Percentiles rank a stretch among this genome's conserved stretches.
Conservation (phyloP, 306 rosid species). For the Cicer cuneatum region DNA sequence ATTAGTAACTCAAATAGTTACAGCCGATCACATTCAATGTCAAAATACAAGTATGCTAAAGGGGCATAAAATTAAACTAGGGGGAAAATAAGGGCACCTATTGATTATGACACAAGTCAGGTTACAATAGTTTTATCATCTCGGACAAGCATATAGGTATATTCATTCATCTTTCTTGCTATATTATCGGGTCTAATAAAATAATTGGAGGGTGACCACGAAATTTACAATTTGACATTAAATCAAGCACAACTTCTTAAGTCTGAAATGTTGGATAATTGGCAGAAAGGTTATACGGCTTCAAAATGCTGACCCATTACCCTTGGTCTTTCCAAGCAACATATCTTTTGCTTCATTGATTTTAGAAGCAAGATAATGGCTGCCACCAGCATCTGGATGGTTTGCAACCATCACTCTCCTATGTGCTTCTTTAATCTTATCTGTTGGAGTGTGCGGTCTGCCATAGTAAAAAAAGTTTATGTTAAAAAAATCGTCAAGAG, state of each 20-base stretch:
- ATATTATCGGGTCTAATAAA: slow-evolving; percentile 16
- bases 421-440: slow-evolving; percentile 86
- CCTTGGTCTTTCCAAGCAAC: slow-evolving; percentile 69
- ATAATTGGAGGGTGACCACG: slow-evolving; percentile 7
- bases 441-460: slow-evolving; percentile 69
- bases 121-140: neutral
- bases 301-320: slow-evolving; percentile 80
- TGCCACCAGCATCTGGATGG: slow-evolving; percentile 97
- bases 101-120: slow-evolving; percentile 13
- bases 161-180: slow-evolving; percentile 9
- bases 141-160: too few species aligned
- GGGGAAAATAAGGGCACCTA: neutral
- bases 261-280: slow-evolving; percentile 11
- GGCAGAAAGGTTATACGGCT: slow-evolving; percentile 7
- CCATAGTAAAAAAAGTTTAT: neutral
- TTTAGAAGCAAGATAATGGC: slow-evolving; percentile 98
- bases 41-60: neutral
- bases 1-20: neutral
- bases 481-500: neutral
- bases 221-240: slow-evolving; percentile 5
- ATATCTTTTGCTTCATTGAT: slow-evolving; percentile 90
- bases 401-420: slow-evolving; percentile 96
- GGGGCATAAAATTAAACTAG: slow-evolving; percentile 15
- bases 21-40: neutral
- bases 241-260: neutral